Evolutionary conservation across 2,329 filamentous ascomycete genomes (phyloP), one percentile per base, ranked within the genome.

Genomic region (Aspergillus pseudoglaucus): DNA sequence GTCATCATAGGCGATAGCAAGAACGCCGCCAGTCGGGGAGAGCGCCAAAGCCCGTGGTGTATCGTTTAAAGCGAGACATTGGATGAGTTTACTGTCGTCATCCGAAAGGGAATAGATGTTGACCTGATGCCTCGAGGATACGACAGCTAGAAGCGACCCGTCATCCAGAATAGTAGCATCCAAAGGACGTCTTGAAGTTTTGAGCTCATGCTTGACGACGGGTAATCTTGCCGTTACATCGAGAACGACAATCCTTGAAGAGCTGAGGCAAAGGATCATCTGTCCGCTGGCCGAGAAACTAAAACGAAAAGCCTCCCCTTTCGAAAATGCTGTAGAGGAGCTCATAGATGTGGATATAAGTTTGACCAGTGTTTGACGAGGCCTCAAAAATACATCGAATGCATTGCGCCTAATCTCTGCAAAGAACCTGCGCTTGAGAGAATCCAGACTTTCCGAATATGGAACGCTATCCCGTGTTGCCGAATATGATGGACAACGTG

Each of bases 261-360:
- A 94, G 66, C 88, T 94, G 65, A 90, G 87, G 45, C 87, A 88
- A 37, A 94, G 77, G 25, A 94, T 70, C 57, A 84, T 81, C 55
- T 85, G 82, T 2, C 88, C 88, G 46, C 79, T 81, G 5, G 87
- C 82, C 2, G 89, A 94, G 50, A 88, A 81, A 53, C 80, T 83
- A 66, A 94, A 95, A 47, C 88, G 86, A 71, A 95, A 88, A 41
- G 88, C 88, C 66, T 95, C 89, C 27, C 88, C 87, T 30, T 86
- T 85, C 1, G 88, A 89, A 52, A 85, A 85, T 2, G 80, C 79
- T 18, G 88, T 88, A 1, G 87, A 89, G 1, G 88, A 90, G 63
- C 87, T 91, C 56, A 88, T 88, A 5, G 87, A 90, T 44, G 85
- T 88, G 33, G 88, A 93, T 10, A 94, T 83, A 45, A 95, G 75